Percentiles rank a stretch among this genome's conserved stretches.
Evolutionary conservation across 208 protist genomes (phyloP).

Genomic region (Novymonas esmeraldas): DNA sequence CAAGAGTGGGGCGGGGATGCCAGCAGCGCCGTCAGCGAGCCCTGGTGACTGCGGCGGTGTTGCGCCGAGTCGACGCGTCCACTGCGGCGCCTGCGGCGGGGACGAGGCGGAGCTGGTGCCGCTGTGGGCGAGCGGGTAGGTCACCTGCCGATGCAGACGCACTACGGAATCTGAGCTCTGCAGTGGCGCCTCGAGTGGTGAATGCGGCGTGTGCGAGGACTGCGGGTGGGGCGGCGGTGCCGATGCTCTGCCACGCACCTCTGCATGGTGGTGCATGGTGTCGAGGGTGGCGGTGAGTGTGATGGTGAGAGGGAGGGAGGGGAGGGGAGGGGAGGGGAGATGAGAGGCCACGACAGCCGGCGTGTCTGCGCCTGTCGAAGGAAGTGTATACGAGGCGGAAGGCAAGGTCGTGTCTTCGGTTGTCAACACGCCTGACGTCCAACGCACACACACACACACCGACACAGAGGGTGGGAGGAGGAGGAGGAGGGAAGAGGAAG

Average conservation of each 20-base stretch:
- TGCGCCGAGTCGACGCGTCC: neutral
- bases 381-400: too few species aligned
- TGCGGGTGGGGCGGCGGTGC: too few species aligned
- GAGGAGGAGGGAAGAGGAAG: neutral
- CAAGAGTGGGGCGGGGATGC: conserved; percentile 18
- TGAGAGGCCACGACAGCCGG: neutral
- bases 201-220: too few species aligned
- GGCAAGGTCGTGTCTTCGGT: too few species aligned
- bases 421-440: neutral
- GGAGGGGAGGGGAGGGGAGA: neutral
- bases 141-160: neutral
- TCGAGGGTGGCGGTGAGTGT: too few species aligned
- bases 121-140: neutral
- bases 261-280: neutral
- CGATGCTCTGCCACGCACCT: neutral
- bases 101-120: neutral
- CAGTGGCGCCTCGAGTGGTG: too few species aligned
- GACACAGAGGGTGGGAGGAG: neutral
- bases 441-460: conserved; percentile 6
- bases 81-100: neutral
- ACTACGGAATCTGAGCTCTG: too few species aligned
- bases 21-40: neutral
- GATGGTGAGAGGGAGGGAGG: neutral
- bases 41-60: conserved; percentile 3
- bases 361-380: too few species aligned